phyloP scores from a whole-genome alignment of 257 asterid genomes.

The Solanum habrochaites region DNA sequence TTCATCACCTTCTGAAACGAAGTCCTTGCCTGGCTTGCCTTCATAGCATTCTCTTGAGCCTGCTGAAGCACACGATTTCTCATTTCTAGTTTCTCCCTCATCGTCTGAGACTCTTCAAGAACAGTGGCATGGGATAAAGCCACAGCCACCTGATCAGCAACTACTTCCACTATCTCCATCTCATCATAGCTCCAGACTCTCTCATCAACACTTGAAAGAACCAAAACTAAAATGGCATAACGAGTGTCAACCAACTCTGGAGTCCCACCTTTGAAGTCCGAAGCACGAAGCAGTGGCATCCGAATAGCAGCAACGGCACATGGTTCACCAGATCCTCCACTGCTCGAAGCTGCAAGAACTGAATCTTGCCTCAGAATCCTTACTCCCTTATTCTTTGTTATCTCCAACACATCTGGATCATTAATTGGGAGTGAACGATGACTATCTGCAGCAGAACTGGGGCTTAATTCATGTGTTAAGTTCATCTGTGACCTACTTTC shows the following conservation, averaged over 20 bases:
- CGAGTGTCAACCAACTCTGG: constrained; percentile 25
- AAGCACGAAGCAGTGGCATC: constrained; percentile 27
- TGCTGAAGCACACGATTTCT: constrained; percentile 24
- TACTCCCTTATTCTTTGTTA: constrained; percentile 27
- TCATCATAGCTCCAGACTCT: constrained; percentile 20
- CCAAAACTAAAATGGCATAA: constrained; percentile 30
- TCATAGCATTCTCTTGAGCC: constrained; percentile 30
- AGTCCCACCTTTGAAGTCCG: constrained; percentile 39
- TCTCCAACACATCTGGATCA: constrained; percentile 29
- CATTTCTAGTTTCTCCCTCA: constrained; percentile 29
- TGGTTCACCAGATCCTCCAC: constrained; percentile 20
- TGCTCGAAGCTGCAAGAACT: constrained; percentile 22
- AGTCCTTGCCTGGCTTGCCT: constrained; percentile 34
- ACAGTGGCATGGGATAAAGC: constrained; percentile 38
- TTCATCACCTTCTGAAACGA: constrained; percentile 36
- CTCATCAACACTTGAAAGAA: constrained; percentile 15
- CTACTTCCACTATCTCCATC: constrained; percentile 42
- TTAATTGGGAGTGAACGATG: constrained; percentile 13
- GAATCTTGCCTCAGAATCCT: constrained; percentile 24
- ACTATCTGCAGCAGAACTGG: constrained; percentile 8
- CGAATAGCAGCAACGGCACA: constrained; percentile 32
- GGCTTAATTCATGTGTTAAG: constrained; percentile 31
- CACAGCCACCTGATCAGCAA: constrained; percentile 47
- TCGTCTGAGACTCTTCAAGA: constrained; percentile 32
- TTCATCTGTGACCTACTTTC: constrained; percentile 23